phyloP scores from a whole-genome alignment of 2,329 filamentous ascomycete genomes.

The Didymellaceae sp. region DNA sequence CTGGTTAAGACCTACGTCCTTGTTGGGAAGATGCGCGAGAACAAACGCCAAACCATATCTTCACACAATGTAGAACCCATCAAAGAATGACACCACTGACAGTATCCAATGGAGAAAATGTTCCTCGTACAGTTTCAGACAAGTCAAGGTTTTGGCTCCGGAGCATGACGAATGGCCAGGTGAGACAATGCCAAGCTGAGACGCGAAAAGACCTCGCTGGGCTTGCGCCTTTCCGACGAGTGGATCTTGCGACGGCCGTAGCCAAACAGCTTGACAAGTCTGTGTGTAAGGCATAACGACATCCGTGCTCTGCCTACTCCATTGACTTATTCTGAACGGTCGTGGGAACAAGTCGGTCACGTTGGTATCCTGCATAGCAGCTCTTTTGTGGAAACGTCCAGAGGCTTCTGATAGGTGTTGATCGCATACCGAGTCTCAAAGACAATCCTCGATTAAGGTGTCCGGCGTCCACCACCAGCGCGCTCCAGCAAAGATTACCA shows the following conservation, averaged over 20 bases:
- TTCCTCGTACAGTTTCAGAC: constrained; percentile 11
- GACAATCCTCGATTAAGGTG: constrained; percentile 56
- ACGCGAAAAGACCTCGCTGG: constrained; percentile 61
- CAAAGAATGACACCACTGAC: constrained; percentile 34
- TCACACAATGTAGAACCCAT: constrained; percentile 16
- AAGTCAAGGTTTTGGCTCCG: constrained; percentile 36
- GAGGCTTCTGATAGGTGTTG: not conserved
- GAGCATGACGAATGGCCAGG: constrained; percentile 49
- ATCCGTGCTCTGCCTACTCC: constrained; percentile 48
- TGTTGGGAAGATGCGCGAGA: constrained; percentile 58
- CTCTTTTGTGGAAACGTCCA: constrained; percentile 27
- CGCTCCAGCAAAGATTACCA: constrained; percentile 54
- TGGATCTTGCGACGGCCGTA: constrained; percentile 51
- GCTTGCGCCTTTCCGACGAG: constrained; percentile 64
- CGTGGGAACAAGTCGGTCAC: constrained; percentile 34
- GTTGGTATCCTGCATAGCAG: constrained; percentile 47
- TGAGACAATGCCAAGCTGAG: constrained; percentile 36
- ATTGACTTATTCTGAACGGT: constrained; percentile 38
- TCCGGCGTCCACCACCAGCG: constrained; percentile 58
- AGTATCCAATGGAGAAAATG: constrained; percentile 33
- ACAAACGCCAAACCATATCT: constrained; percentile 45
- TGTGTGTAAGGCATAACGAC: constrained; percentile 54
- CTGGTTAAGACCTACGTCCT: constrained; percentile 44
- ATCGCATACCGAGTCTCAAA: constrained; percentile 56
- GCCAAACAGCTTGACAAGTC: constrained; percentile 44